Percentiles rank a stretch among this genome's conserved stretches.
These are phyloP conservation scores for Fusarium devonianum DNA, from an alignment of 2,329 filamentous ascomycete genomes.

Conservation along the genomic window DNA sequence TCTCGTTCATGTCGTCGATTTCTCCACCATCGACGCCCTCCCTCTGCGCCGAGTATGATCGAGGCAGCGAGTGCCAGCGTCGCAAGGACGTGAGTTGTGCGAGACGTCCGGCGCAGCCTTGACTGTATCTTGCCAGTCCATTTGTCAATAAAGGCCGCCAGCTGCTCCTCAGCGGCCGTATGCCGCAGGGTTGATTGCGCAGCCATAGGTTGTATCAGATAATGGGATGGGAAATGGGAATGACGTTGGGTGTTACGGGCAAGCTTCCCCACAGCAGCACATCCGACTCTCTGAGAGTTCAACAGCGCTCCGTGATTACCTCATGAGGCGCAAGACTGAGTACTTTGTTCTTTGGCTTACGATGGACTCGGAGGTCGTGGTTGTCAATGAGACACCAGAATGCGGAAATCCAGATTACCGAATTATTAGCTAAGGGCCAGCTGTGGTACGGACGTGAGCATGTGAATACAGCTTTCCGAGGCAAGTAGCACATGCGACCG, in stretches of 20 bases:
- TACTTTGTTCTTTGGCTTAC: too few relatives aligned
- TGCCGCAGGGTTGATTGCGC: slow-evolving; percentile 83
- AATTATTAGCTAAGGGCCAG: slow-evolving; percentile 8
- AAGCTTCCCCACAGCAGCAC: slow-evolving; percentile 36
- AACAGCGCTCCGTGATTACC: too few relatives aligned
- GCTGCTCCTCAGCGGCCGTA: slow-evolving; percentile 69
- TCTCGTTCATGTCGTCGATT: slow-evolving; percentile 78
- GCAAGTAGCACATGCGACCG: slow-evolving; percentile 39
- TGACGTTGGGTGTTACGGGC: slow-evolving; percentile 25
- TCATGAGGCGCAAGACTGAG: too few relatives aligned
- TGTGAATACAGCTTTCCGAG: slow-evolving; percentile 43
- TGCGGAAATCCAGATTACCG: slow-evolving; percentile 7
- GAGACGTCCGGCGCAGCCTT: slow-evolving; percentile 70
- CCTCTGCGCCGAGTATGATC: slow-evolving; percentile 81
- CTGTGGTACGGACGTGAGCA: slow-evolving; percentile 31
- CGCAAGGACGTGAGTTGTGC: slow-evolving; percentile 75
- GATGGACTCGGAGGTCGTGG: too few relatives aligned
- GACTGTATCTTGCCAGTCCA: slow-evolving; percentile 62
- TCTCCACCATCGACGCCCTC: slow-evolving; percentile 79
- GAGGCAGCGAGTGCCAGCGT: slow-evolving; percentile 78
- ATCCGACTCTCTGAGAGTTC: slow-evolving; percentile 5
- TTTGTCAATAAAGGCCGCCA: slow-evolving; percentile 68
- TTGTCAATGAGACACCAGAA: background rate
- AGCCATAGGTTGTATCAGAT: slow-evolving; percentile 66
- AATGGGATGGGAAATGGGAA: slow-evolving; percentile 10